Conservation (phyloP, 805 yeast genomes). For the Starmerella vitae region DNA sequence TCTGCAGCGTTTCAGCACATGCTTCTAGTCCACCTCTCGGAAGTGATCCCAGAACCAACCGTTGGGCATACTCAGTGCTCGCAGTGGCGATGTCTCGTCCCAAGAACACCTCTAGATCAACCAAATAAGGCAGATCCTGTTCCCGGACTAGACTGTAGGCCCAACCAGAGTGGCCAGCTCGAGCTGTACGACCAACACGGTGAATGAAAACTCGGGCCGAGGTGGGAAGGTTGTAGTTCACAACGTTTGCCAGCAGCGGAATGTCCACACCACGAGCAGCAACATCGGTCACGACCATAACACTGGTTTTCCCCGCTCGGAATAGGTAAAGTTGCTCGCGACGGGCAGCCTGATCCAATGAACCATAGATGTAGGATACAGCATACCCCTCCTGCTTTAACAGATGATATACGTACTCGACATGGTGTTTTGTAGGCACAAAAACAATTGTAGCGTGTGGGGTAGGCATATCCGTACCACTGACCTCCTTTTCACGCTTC, state of each 20-base stretch:
- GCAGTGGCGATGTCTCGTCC: slow-evolving; percentile 57
- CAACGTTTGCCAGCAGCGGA: slow-evolving; percentile 87
- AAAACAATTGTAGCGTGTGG: slow-evolving; percentile 79
- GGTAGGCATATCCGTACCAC: slow-evolving; percentile 75
- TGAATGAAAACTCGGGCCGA: slow-evolving; percentile 90
- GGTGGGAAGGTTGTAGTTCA: slow-evolving; percentile 80
- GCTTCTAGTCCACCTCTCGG: slow-evolving; percentile 64
- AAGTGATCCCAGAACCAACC: slow-evolving; percentile 69
- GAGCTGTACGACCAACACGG: slow-evolving; percentile 97
- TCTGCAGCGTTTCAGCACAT: slow-evolving; percentile 57
- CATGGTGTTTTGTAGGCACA: slow-evolving; percentile 96
- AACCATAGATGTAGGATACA: slow-evolving; percentile 81
- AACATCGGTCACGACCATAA: slow-evolving; percentile 92
- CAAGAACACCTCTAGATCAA: slow-evolving; percentile 79
- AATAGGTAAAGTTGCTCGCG: slow-evolving; percentile 75
- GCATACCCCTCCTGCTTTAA: slow-evolving; percentile 71
- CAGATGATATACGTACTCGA: slow-evolving; percentile 68
- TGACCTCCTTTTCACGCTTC: slow-evolving; percentile 48
- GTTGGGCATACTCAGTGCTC: slow-evolving; percentile 51
- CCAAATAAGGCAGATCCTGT: slow-evolving; percentile 72
- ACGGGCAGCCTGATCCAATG: slow-evolving; percentile 91
- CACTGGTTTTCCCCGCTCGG: slow-evolving; percentile 65
- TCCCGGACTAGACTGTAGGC: slow-evolving; percentile 84
- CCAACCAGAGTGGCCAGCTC: slow-evolving; percentile 98
- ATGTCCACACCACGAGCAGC: slow-evolving; percentile 96